Base-by-base conservation (phyloP, 148 eudicot genomes). In the Arctostaphylos glauca region DNA sequence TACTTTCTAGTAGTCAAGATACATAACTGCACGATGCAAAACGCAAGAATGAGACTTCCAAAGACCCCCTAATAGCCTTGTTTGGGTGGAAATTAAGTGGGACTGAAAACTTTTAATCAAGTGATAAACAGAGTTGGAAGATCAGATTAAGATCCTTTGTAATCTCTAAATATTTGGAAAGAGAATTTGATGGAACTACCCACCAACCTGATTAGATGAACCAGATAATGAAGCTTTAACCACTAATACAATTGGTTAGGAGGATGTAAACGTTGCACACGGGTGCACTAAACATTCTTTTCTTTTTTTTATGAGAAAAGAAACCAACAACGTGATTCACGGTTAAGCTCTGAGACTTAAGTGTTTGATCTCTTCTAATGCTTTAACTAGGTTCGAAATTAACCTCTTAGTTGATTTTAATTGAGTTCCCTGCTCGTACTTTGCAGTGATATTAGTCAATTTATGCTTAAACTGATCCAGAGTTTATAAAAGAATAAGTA, bases 211-310 rank as follows among this genome's bases (percentile, higher is more conserved):
- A 81, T 58, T 58, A 81, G 54, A 13, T 73, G n/a, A 81, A 74
- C 47, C 41, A 43, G 83, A 74, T 81, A 81, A 81, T 74, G 83
- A 81, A 81, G 70, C 71, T 58, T 74, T 58, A 81, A 55, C 83
- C 59, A n/a, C 62, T 70, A 77, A 77, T 13, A 38, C 19, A 15
- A 43, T 21, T 76, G 59, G n/a, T 76, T 14, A 50, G 8, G 6
- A 77, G 15, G 44, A 31, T 31, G 31, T n/a, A 77, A 23, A 52
- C 58, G 44, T 52, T 10, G 58, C 78, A 49, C 78, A 49, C 56
- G 5, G 4, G 9, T 19, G 2, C 44, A 41, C 21, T 52, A 76
- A 52, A 50, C 19, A 76, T 52, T 76, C 21, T 21, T 38, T 31
- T 67, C 15, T 66, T 31, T 10, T 8, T 58, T 58, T 9, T 62